A percentile compares a stretch with the other conserved stretches of the same genome.
Conservation (phyloP, 768 basidiomycete genomes). For the Sistotremastrum niveocremeum region DNA sequence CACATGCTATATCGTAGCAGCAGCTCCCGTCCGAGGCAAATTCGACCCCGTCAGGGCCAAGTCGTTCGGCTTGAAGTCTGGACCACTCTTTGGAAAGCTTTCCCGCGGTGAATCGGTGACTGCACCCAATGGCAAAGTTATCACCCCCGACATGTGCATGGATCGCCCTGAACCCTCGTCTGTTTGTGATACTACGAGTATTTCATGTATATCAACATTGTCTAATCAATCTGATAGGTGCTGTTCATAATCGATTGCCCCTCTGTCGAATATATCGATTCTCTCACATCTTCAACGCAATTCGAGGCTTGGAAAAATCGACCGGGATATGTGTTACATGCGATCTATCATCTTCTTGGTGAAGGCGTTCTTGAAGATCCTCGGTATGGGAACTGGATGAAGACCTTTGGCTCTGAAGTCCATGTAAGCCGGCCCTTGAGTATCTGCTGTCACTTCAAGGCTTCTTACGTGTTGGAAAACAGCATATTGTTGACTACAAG, state of each 20-base stretch:
- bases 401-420: conserved; percentile 41
- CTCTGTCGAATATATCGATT: conserved; percentile 37
- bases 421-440: conserved; percentile 33
- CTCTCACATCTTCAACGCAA: conserved; percentile 33
- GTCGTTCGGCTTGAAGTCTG: conserved; percentile 47
- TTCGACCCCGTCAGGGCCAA: conserved; percentile 58
- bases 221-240: conserved; percentile 24
- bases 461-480: conserved; percentile 1
- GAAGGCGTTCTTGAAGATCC: conserved; percentile 54
- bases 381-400: conserved; percentile 62
- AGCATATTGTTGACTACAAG: conserved; percentile 70
- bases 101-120: conserved; percentile 52
- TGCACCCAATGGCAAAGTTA: conserved; percentile 32
- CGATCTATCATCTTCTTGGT: conserved; percentile 62
- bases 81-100: conserved; percentile 45
- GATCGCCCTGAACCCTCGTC: neutral
- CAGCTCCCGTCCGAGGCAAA: conserved; percentile 39
- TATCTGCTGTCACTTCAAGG: neutral
- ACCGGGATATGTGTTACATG: conserved; percentile 33
- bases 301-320: conserved; percentile 25
- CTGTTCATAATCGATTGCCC: conserved; percentile 65
- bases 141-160: neutral
- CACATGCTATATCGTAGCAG: conserved; percentile 27
- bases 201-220: neutral
- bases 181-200: neutral